Conservation (phyloP, 1,284 basidiomycete species). For the Microbotryomycetes sp. region DNA sequence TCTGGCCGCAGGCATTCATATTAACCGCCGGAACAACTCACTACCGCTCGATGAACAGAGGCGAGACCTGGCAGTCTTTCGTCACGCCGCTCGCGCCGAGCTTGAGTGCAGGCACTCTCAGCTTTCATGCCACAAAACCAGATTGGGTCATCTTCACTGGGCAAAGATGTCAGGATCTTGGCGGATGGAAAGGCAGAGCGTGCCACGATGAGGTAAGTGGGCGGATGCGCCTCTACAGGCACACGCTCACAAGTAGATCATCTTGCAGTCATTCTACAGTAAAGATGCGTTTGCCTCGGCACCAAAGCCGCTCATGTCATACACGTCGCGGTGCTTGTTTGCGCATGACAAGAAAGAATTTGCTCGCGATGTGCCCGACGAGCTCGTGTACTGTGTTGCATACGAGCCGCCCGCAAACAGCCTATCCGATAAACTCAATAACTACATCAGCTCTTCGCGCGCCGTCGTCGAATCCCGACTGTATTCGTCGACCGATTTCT, state of each 20-base stretch:
- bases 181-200: constrained; percentile 52
- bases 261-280: constrained; percentile 66
- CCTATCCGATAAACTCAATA: not conserved
- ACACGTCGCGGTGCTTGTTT: constrained; percentile 72
- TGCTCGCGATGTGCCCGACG: constrained; percentile 59
- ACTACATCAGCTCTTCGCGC: constrained; percentile 5
- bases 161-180: constrained; percentile 54
- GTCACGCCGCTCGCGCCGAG: constrained; percentile 58
- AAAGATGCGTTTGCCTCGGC: constrained; percentile 64
- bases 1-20: constrained; percentile 61
- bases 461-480: constrained; percentile 55
- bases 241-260: not conserved
- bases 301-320: constrained; percentile 54
- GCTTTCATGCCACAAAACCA: constrained; percentile 65
- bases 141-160: constrained; percentile 74
- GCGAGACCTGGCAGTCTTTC: constrained; percentile 75
- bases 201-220: constrained; percentile 67
- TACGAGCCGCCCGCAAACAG: constrained; percentile 54
- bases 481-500: constrained; percentile 76
- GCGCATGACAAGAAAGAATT: constrained; percentile 74
- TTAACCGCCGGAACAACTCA: constrained; percentile 63
- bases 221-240: not conserved
- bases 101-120: constrained; percentile 56
- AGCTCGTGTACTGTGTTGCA: constrained; percentile 78
- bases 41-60: constrained; percentile 77